Conservation (phyloP, 2,329 filamentous ascomycete genomes). For the Fusarium sterilihyphosum region DNA sequence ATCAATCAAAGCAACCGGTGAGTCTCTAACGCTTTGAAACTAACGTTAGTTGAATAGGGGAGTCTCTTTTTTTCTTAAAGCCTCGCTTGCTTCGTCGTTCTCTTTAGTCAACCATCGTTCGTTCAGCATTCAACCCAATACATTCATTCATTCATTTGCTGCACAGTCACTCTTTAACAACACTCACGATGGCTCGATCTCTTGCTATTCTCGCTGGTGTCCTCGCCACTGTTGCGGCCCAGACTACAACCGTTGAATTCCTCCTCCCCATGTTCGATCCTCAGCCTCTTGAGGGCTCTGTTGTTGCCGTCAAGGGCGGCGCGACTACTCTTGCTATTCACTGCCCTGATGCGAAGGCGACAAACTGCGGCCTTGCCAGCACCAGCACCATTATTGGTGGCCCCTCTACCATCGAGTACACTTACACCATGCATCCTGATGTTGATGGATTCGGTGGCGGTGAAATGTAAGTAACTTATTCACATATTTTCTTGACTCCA, state of each 20-base stretch:
- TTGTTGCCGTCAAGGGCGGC: slow-evolving; percentile 41
- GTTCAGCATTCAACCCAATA: slow-evolving; percentile 11
- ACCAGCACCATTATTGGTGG: slow-evolving; percentile 41
- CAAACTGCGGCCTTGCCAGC: slow-evolving; percentile 43
- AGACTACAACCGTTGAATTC: slow-evolving; percentile 44
- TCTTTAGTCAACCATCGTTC: neutral
- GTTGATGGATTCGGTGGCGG: slow-evolving; percentile 17
- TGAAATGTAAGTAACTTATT: slow-evolving; percentile 24
- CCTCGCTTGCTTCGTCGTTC: neutral
- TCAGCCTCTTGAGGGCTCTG: slow-evolving; percentile 43
- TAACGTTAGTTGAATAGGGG: slow-evolving; percentile 3
- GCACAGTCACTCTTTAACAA: slow-evolving; percentile 7
- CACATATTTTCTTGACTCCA: neutral
- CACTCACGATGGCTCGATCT: slow-evolving; percentile 39
- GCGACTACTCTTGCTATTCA: slow-evolving; percentile 46
- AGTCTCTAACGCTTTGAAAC: neutral
- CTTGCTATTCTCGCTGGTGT: slow-evolving; percentile 40
- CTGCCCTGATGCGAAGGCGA: slow-evolving; percentile 36
- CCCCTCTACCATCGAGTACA: slow-evolving; percentile 14
- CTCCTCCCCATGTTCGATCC: slow-evolving; percentile 41
- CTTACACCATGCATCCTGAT: slow-evolving; percentile 2
- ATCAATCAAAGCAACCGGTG: slow-evolving; percentile 4
- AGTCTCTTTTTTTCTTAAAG: neutral
- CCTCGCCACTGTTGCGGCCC: slow-evolving; percentile 33
- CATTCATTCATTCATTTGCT: slow-evolving; percentile 35